Evolutionary conservation across 2,329 filamentous ascomycete genomes (phyloP).

Genomic region (Arthrobotrys megalospora): DNA sequence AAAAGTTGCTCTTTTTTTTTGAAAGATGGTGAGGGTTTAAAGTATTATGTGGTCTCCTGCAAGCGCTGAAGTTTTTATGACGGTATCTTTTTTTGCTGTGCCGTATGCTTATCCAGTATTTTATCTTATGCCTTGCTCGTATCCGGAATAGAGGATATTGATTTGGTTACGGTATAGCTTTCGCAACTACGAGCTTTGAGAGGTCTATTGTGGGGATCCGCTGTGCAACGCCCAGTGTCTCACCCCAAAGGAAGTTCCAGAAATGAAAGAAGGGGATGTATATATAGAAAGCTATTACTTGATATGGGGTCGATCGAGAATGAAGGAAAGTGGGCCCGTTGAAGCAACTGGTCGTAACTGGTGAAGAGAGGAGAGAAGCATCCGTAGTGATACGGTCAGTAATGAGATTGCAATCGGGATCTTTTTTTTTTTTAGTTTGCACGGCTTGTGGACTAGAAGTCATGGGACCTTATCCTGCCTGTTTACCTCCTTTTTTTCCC

Average conservation of each 20-base stretch:
- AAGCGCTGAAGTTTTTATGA: constrained; percentile 13
- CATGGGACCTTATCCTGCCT: constrained; percentile 44
- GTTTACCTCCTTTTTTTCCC: constrained; percentile 23
- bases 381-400: constrained; percentile 44
- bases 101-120: background rate
- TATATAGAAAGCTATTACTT: constrained; percentile 28
- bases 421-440: constrained; percentile 33
- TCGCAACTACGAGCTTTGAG: constrained; percentile 13
- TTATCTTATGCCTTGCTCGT: constrained; percentile 4
- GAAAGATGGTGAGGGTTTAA: constrained; percentile 2
- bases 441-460: constrained; percentile 18
- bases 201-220: background rate
- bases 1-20: background rate
- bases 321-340: constrained; percentile 6
- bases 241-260: constrained; percentile 24
- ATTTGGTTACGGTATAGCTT: background rate
- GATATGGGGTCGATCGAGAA: constrained; percentile 13
- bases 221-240: constrained; percentile 13
- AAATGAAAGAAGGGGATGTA: constrained; percentile 29
- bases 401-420: constrained; percentile 19
- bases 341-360: constrained; percentile 14
- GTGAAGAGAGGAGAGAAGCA: constrained; percentile 15
- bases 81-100: constrained; percentile 10
- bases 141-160: constrained; percentile 20
- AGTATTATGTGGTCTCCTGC: constrained; percentile 10